Base-by-base conservation (phyloP, 2,329 filamentous ascomycete genomes). In the Coniosporium tulheliwenetii region DNA sequence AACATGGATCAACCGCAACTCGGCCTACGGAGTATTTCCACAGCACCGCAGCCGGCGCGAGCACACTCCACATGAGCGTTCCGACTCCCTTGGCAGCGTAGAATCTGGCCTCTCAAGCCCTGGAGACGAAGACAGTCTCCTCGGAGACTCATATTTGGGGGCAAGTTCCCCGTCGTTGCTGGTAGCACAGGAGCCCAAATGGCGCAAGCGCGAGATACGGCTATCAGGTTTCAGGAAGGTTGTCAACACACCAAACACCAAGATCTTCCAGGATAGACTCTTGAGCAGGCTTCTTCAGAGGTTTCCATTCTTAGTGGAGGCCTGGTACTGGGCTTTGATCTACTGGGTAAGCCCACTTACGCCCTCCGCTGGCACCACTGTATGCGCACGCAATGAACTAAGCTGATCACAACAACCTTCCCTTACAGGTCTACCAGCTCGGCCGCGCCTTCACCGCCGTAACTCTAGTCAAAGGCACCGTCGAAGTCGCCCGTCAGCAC, bases 291-390 rank as follows among this genome's bases (percentile, higher is more conserved):
- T 85, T 31, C 66, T 85, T 10, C 67, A 67, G 43, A 78, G 73
- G 52, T 75, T 82, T 47, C 81, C 81, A 0, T 85, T 85, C 53
- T 57, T 85, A 26, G 76, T 77, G 1, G 81, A 85, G 58, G 78
- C 73, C 34, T 85, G 79, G 79, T 85, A 85, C 50, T 85, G 80
- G 80, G 74, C 76, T 2, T 61, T 83, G 46, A 77, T 85, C 39
- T 85, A 85, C 62, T 85, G 80, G 79, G 79, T 83, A 69, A 50
- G 71, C 53, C 29, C 4, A 7, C 7, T 7, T 7, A 26, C 19
- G 7, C 19, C 19, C 7, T 26, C 19, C 19, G 3, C 7, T 26
- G 7, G 7, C 19, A 7, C 19, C 7, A 26, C 19, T 26, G 7
- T 26, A 26, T 26, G n/a, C 41, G n/a, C n/a, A 13, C 5, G 31